These are phyloP conservation scores for Misopates orontium DNA, from an alignment of 257 asterid genomes.

Conservation along the genomic window DNA sequence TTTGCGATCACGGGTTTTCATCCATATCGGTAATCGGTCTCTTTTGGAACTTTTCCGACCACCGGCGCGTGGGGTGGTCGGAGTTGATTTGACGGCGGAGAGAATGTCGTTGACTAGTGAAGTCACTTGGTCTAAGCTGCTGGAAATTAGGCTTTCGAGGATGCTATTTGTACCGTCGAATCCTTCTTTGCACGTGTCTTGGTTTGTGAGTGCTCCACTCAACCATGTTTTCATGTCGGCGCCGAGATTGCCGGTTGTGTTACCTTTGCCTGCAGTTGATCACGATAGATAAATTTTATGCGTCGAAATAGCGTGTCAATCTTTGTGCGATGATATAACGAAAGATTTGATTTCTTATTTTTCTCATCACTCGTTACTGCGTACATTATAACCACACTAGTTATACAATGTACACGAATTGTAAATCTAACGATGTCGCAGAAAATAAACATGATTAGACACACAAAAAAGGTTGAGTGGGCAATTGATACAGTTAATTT, in stretches of 20 bases:
- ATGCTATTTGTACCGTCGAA: slow-evolving; percentile 62
- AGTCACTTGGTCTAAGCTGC: slow-evolving; percentile 51
- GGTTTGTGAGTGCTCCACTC: slow-evolving; percentile 53
- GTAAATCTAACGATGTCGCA: too few species aligned
- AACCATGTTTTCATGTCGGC: slow-evolving; percentile 57
- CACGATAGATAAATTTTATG: too few species aligned
- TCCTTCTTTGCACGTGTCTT: slow-evolving; percentile 57
- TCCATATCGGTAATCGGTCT: slow-evolving; percentile 40
- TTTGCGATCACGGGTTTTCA: slow-evolving; percentile 34
- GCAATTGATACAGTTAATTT: too few species aligned
- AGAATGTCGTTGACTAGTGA: slow-evolving; percentile 49
- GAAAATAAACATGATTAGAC: too few species aligned
- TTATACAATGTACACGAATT: too few species aligned
- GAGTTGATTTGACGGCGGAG: slow-evolving; percentile 47
- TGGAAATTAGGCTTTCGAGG: slow-evolving; percentile 45
- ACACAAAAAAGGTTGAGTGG: too few species aligned
- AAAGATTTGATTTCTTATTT: too few species aligned
- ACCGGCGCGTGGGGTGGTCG: slow-evolving; percentile 17
- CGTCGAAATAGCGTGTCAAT: too few species aligned
- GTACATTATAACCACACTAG: too few species aligned
- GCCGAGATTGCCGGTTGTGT: slow-evolving; percentile 40
- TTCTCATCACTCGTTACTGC: too few species aligned
- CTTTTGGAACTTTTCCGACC: too few species aligned
- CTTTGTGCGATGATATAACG: too few species aligned
- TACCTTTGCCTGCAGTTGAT: slow-evolving; percentile 36